Evolutionary conservation across 805 yeast species (phyloP).

Genomic region (Sugiyamaella americana): DNA sequence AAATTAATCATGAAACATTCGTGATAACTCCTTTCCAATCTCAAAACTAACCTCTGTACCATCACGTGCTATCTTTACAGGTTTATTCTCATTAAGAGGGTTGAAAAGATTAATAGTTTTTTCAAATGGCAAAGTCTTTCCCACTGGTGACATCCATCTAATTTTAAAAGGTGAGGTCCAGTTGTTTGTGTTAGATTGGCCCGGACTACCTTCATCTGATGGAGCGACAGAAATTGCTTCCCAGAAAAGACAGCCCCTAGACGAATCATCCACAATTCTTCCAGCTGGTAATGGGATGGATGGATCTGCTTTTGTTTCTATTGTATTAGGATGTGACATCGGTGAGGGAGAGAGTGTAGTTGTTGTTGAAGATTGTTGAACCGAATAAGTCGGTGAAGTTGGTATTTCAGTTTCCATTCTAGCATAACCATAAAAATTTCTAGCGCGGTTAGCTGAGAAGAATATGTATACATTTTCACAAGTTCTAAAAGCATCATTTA

Average conservation of each 20-base stretch:
- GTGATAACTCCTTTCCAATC: constrained; percentile 29
- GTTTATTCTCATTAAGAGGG: constrained; percentile 33
- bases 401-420: constrained; percentile 26
- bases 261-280: constrained; percentile 21
- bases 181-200: constrained; percentile 12
- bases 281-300: constrained; percentile 21
- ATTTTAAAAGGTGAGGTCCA: constrained; percentile 36
- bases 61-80: constrained; percentile 39
- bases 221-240: constrained; percentile 2
- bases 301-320: constrained; percentile 11
- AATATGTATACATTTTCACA: constrained; percentile 34
- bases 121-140: constrained; percentile 28
- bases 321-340: constrained; percentile 2
- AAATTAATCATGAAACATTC: constrained; percentile 23
- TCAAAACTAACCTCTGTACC: constrained; percentile 34
- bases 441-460: constrained; percentile 38
- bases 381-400: too few species aligned
- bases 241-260: constrained; percentile 10
- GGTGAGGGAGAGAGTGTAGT: background rate
- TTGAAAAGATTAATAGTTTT: constrained; percentile 32
- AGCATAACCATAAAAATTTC: constrained; percentile 38
- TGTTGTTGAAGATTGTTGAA: background rate
- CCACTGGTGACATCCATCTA: constrained; percentile 31
- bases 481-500: constrained; percentile 33
- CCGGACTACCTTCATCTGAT: background rate